Evolutionary conservation across 225 moss, liverwort and hornwort genomes (phyloP), one percentile per base, ranked within the genome.

Genomic region (Polytrichum commune): DNA sequence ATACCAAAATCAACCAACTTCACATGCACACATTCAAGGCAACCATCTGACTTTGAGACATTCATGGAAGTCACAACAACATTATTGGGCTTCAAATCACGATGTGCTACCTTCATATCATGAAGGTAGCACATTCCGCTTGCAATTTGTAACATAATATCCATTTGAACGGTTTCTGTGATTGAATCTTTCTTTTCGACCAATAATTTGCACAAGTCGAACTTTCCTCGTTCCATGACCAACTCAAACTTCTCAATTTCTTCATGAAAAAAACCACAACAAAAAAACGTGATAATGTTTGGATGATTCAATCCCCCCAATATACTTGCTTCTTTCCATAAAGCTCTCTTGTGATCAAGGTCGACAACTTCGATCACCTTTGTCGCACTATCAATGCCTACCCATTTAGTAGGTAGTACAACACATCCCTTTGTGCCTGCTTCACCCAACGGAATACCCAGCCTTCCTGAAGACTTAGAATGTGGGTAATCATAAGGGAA

Each of bases 51-150:
- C 35, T 38, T 55, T 22, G 54, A 32, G 29, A 55, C 28, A 27
- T 28, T 28, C 54, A 26, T 29, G 18, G 69, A 57, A 5, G 7
- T 27, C 27, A 56, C 18, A 29, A 69, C 27, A 28, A 69, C 29
- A 29, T 69, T 69, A 27, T 55, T 27, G 29, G 69, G 69, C 56
- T 69, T 69, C 19, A 69, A 28, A n/a, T 69, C 69, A 26, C 28
- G 54, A 68, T 68, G 68, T 54, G 68, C 68, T 26, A 68, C 68
- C 23, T 68, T 54, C 53, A 53, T 53, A 53, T 57, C 56, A 57
- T 69, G 69, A 26, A 69, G 23, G 55, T 69, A 69, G 19, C 56
- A 55, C 69, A 69, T 69, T 57, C 69, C 69, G 25, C 55, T 69
- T 55, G 69, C 55, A 29, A 56, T 56, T 56, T 56, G 56, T 56